A percentile compares a stretch with the other conserved stretches of the same genome.
Evolutionary conservation across 192 early-diverging fungal species (phyloP).

Genomic region (Piromyces finnis): DNA sequence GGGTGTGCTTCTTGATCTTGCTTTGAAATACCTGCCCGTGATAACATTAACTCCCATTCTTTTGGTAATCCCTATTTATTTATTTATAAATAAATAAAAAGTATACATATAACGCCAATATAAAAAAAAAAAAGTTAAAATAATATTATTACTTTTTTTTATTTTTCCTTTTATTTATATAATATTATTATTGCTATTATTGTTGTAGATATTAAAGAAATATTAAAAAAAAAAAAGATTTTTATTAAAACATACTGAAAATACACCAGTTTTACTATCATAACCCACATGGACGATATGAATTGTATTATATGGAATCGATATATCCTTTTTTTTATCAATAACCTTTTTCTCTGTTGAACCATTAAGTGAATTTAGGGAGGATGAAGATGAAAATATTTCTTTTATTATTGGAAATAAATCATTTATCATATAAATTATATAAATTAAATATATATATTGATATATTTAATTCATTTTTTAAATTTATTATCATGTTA

Average conservation of each 20-base stretch:
- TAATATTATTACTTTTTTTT: too few relatives aligned
- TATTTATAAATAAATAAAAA: background rate
- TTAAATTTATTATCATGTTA: too few relatives aligned
- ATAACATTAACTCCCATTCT: slow-evolving; percentile 81
- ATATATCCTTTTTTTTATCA: slow-evolving; percentile 73
- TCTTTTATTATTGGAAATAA: too few relatives aligned
- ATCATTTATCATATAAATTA: too few relatives aligned
- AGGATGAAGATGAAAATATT: background rate
- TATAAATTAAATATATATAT: too few relatives aligned
- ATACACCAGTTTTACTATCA: slow-evolving; percentile 88
- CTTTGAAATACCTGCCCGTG: slow-evolving; percentile 84
- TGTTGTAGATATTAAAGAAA: too few relatives aligned
- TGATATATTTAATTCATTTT: too few relatives aligned
- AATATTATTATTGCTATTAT: too few relatives aligned
- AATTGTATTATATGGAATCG: slow-evolving; percentile 83
- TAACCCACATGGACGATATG: slow-evolving; percentile 97
- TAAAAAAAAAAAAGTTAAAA: too few relatives aligned
- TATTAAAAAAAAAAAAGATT: too few relatives aligned
- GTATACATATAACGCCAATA: background rate
- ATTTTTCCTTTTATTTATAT: too few relatives aligned
- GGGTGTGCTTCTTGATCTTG: slow-evolving; percentile 85
- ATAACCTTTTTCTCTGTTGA: background rate
- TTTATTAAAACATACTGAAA: slow-evolving; percentile 38
- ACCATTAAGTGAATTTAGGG: background rate
- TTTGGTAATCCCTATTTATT: slow-evolving; percentile 67